phyloP scores from a whole-genome alignment of 1,284 basidiomycete genomes.

The Ganoderma boninense region DNA sequence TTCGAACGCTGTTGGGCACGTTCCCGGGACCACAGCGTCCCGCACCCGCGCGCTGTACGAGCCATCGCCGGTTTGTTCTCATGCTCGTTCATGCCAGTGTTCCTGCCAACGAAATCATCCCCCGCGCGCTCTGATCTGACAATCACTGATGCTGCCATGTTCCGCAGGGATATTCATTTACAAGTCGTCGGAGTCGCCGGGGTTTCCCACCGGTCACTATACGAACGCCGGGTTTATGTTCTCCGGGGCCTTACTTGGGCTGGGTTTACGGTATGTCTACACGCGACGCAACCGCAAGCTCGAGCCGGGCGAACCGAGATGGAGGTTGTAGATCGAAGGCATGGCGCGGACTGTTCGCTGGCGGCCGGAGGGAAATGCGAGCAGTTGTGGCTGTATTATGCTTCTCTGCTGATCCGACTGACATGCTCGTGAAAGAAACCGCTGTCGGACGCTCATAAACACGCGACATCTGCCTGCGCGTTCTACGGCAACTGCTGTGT shows the following conservation, averaged over 20 bases:
- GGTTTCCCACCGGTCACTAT: constrained; percentile 47
- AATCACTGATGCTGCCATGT: background rate
- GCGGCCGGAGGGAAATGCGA: background rate
- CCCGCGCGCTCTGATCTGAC: background rate
- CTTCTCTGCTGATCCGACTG: background rate
- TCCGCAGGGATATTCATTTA: constrained; percentile 47
- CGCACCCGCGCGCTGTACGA: background rate
- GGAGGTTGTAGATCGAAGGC: constrained; percentile 25
- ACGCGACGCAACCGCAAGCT: constrained; percentile 29
- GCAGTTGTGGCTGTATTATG: background rate
- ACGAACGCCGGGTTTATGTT: constrained; percentile 44
- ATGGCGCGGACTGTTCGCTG: background rate
- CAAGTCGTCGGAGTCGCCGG: constrained; percentile 42
- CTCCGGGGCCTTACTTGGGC: constrained; percentile 32
- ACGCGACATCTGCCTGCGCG: background rate
- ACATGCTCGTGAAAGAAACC: background rate
- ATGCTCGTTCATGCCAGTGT: background rate
- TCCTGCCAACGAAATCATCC: background rate
- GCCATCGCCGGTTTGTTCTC: background rate
- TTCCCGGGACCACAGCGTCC: background rate
- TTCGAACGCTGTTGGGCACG: background rate
- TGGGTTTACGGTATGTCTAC: constrained; percentile 33
- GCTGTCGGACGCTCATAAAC: background rate
- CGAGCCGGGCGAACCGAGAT: constrained; percentile 28
- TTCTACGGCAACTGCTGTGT: background rate